Evolutionary conservation across 1,139 yeast genomes (phyloP), one percentile per base, ranked within the genome.

Genomic region (Pichia sp.): DNA sequence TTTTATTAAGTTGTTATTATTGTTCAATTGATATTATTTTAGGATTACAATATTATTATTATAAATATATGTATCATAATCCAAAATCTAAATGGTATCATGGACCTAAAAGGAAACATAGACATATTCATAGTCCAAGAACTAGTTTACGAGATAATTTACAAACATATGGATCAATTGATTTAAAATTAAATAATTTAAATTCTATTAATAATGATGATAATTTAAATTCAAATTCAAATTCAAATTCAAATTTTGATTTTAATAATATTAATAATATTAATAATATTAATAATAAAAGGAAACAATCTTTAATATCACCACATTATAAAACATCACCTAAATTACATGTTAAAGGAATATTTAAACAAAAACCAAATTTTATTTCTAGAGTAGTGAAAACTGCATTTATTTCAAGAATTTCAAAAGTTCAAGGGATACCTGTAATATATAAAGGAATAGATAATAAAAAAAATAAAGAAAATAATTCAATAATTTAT

Each of bases 31-130:
- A 90, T 61, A 48, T 75, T 10, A 69, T 86, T 8, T 68, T 90
- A 34, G 80, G 86, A 45, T 74, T 74, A 35, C 97, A 90, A 61
- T 90, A 78, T 63, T 79, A 81, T 61, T 85, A 86, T 65, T 90
- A 89, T 63, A 55, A 69, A 63, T 50, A 63, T 61, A 53, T 72
- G 42, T 59, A 60, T 42, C 48, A 55, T 38, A 55, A 56, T 35
- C 61, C 63, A 6, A 34, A 51, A 11, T 58, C 67, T 3, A 48
- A 68, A 55, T 56, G 69, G 50, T 62, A 62, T 40, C 67, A 68
- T 46, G 57, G 56, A 29, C 50, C 37, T 47, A 53, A 40, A 41
- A 48, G 39, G 31, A 52, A 31, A 44, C 41, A 20, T 37, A 50
- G 23, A 49, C 52, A 41, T 45, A 40, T 53, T 4, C 52, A 46